Evolutionary conservation across 208 protist species (phyloP).

Genomic region (Trichomonas gallinae): DNA sequence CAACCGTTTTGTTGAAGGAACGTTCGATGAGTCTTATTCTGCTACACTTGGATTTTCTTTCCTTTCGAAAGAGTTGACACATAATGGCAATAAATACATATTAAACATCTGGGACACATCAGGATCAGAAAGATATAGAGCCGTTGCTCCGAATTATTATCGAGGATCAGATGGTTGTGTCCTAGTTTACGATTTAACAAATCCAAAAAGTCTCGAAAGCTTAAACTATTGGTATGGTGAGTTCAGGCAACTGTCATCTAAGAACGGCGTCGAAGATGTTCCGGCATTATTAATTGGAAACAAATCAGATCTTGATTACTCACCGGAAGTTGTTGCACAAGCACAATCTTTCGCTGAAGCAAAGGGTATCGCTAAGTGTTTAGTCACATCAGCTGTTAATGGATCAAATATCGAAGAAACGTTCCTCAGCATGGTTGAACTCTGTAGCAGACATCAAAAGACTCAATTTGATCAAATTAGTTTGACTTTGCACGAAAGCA

Average conservation of each 20-base stretch:
- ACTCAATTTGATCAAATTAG: background rate
- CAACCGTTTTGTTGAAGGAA: background rate
- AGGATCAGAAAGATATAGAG: background rate
- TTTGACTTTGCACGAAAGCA: background rate
- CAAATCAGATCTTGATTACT: background rate
- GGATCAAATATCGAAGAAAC: background rate
- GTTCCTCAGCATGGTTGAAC: background rate
- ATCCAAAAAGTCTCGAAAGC: background rate
- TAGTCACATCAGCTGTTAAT: background rate
- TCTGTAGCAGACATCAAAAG: background rate
- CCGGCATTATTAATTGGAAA: constrained; percentile 9
- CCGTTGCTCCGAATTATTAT: background rate
- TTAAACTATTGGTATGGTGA: background rate
- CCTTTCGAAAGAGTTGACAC: background rate
- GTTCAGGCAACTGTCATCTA: background rate
- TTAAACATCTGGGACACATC: background rate
- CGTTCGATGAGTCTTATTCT: background rate
- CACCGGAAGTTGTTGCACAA: too few species aligned
- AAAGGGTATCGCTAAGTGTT: background rate
- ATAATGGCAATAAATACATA: background rate
- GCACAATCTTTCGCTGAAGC: background rate
- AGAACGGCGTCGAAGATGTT: background rate
- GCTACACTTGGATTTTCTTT: background rate
- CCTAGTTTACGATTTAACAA: background rate
- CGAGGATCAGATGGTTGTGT: background rate